phyloP scores from a whole-genome alignment of 2,329 filamentous ascomycete species.

The Diplodia scrobiculata region DNA sequence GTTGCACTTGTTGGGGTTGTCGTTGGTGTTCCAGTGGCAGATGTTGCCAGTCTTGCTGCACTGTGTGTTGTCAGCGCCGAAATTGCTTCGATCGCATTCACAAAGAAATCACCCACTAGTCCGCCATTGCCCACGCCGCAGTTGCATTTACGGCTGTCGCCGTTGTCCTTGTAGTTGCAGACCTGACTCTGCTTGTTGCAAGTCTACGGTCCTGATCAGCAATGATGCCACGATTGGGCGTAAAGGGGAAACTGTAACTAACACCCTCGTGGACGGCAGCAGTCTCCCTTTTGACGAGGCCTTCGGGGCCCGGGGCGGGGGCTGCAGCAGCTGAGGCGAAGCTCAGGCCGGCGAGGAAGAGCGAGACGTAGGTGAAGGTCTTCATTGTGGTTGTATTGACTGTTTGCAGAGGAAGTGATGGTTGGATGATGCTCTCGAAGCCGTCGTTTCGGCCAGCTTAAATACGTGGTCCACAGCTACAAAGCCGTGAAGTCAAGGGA shows the following conservation, averaged over 20 bases:
- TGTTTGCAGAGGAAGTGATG: background rate
- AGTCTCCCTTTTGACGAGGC: background rate
- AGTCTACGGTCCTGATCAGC: background rate
- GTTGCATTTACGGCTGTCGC: background rate
- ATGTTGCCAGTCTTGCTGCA: background rate
- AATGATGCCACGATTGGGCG: accelerated
- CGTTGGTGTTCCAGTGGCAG: background rate
- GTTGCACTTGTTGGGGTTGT: background rate
- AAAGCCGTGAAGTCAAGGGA: background rate
- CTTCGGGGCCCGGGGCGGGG: background rate
- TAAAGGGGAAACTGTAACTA: background rate
- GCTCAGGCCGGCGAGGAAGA: background rate
- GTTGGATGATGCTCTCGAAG: background rate
- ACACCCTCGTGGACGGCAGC: background rate
- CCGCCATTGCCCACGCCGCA: background rate
- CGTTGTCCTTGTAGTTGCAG: background rate
- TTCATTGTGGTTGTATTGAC: background rate
- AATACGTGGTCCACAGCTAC: background rate
- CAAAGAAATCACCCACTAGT: background rate
- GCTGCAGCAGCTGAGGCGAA: background rate
- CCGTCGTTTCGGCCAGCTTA: background rate
- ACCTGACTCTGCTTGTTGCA: background rate
- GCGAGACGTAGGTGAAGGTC: background rate
- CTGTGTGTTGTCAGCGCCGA: background rate
- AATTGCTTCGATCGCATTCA: background rate